phyloP scores from a whole-genome alignment of 2,329 filamentous ascomycete species.

The Botrytis aclada region DNA sequence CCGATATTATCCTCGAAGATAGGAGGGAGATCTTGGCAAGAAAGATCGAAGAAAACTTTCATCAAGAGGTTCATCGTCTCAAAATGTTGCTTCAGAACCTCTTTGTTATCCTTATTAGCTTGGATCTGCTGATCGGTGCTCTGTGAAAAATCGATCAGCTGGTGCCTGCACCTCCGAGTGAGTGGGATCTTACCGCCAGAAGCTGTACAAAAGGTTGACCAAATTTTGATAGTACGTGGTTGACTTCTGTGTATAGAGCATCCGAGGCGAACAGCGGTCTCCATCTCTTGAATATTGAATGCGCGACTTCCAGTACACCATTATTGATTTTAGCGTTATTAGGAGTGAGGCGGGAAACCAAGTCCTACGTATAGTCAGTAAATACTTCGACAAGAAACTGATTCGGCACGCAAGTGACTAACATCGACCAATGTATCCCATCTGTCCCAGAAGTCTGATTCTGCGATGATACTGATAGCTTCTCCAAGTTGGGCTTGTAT shows the following conservation, averaged over 20 bases:
- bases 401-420: constrained; percentile 34
- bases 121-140: constrained; percentile 70
- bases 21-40: constrained; percentile 93
- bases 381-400: not conserved
- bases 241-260: constrained; percentile 90
- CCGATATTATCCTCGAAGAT: constrained; percentile 87
- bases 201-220: constrained; percentile 78
- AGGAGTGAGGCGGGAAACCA: constrained; percentile 80
- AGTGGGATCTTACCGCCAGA: constrained; percentile 57
- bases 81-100: constrained; percentile 72
- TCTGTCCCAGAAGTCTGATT: constrained; percentile 93
- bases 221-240: constrained; percentile 87
- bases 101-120: constrained; percentile 72
- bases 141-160: constrained; percentile 38
- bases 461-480: constrained; percentile 93
- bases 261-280: constrained; percentile 90
- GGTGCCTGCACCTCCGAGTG: constrained; percentile 8
- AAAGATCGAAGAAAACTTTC: constrained; percentile 93
- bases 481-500: constrained; percentile 95
- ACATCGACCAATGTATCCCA: constrained; percentile 95
- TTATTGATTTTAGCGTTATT: constrained; percentile 83
- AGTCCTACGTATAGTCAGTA: constrained; percentile 54
- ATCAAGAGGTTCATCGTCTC: constrained; percentile 83
- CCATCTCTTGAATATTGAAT: constrained; percentile 97
- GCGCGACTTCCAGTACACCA: constrained; percentile 92